phyloP scores from a whole-genome alignment of 306 rosid species.

The Quercus variabilis region DNA sequence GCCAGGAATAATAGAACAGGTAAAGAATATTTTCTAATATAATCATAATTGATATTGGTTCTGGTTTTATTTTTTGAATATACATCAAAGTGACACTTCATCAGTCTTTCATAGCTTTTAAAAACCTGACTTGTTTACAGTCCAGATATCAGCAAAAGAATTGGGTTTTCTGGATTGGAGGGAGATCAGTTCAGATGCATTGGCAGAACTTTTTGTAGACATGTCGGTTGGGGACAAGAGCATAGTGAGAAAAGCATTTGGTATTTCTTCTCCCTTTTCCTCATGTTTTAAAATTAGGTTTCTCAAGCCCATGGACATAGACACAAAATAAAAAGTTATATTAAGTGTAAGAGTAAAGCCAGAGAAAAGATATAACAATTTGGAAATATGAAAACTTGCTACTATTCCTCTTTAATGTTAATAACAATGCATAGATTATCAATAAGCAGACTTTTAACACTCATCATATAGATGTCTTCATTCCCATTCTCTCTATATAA shows the following conservation, averaged over 20 bases:
- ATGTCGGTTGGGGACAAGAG: conserved; percentile 68
- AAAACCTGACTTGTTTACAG: conserved; percentile 89
- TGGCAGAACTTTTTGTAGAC: conserved; percentile 67
- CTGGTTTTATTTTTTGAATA: background rate
- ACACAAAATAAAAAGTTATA: background rate
- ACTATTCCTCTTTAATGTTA: background rate
- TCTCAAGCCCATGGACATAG: conserved; percentile 2
- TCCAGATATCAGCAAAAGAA: conserved; percentile 83
- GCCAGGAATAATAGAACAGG: conserved; percentile 57
- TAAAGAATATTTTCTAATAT: conserved; percentile 29
- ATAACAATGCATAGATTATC: background rate
- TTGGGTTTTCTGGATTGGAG: conserved; percentile 87
- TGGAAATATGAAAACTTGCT: background rate
- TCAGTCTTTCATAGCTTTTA: conserved; percentile 52
- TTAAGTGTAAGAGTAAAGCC: background rate
- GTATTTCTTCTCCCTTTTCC: conserved; percentile 36
- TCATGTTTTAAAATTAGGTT: conserved; percentile 2
- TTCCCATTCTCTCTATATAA: background rate
- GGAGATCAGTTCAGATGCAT: conserved; percentile 52
- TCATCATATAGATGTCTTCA: background rate
- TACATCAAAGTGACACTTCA: conserved; percentile 23
- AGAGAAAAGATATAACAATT: background rate
- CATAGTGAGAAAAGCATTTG: conserved; percentile 84
- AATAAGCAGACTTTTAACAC: background rate
- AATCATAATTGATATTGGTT: conserved; percentile 9